phyloP scores from a whole-genome alignment of 805 yeast species.

The Sporopachydermia lactativora region DNA sequence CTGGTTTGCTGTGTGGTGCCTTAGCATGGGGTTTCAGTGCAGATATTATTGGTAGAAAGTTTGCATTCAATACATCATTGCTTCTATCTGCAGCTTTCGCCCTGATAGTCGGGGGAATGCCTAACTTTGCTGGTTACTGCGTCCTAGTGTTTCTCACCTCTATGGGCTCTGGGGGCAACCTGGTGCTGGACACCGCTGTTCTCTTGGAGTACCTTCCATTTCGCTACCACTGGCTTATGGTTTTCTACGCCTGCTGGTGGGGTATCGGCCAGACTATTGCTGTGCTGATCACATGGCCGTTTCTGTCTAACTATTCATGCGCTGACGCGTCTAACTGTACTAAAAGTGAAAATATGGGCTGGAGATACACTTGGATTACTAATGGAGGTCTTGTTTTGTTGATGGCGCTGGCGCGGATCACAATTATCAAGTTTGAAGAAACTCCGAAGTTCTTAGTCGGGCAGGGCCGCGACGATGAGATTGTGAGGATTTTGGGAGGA shows the following conservation, averaged over 20 bases:
- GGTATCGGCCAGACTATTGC: conserved; percentile 47
- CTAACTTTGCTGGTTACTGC: conserved; percentile 33
- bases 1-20: conserved; percentile 39
- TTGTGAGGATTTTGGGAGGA: conserved; percentile 28
- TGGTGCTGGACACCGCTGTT: conserved; percentile 39
- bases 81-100: conserved; percentile 34
- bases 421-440: conserved; percentile 32
- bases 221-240: conserved; percentile 34
- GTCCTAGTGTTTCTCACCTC: conserved; percentile 31
- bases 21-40: conserved; percentile 43
- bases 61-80: conserved; percentile 36
- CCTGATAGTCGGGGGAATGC: conserved; percentile 40
- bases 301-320: conserved; percentile 37
- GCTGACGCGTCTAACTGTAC: conserved; percentile 28
- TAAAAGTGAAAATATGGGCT: conserved; percentile 36
- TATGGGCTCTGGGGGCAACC: conserved; percentile 42
- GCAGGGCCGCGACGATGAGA: conserved; percentile 36
- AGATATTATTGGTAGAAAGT: conserved; percentile 38
- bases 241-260: conserved; percentile 47
- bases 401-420: conserved; percentile 33
- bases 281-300: conserved; percentile 39
- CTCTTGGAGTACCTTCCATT: conserved; percentile 40
- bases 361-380: conserved; percentile 45
- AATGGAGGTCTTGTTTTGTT: conserved; percentile 38
- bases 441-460: conserved; percentile 43